These are phyloP conservation scores for Leccinum solheimii DNA, from an alignment of 1,284 basidiomycete genomes.

Conservation along the genomic window DNA sequence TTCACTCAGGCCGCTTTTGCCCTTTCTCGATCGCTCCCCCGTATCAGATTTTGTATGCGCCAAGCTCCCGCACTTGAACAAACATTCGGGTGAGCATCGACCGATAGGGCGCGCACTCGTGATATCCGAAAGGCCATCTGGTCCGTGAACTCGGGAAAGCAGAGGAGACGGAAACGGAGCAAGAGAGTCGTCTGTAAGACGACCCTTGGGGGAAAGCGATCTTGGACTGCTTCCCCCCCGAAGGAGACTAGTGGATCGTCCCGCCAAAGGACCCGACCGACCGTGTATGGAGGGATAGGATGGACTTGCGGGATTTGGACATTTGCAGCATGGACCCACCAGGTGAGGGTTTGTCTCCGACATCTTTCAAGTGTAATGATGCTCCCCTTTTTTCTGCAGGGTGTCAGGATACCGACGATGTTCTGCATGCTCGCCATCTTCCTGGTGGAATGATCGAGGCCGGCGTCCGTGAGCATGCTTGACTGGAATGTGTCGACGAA, in stretches of 20 bases:
- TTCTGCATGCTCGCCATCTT: slow-evolving; percentile 87
- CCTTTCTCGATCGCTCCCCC: slow-evolving; percentile 89
- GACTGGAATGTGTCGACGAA: not conserved
- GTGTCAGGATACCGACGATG: slow-evolving; percentile 63
- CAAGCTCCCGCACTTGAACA: slow-evolving; percentile 85
- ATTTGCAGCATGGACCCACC: slow-evolving; percentile 99
- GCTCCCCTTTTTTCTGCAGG: slow-evolving; percentile 43
- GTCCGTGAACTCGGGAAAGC: slow-evolving; percentile 90
- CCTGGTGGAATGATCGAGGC: slow-evolving; percentile 97
- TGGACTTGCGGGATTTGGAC: slow-evolving; percentile 84
- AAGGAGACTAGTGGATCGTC: slow-evolving; percentile 94
- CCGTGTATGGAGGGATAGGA: slow-evolving; percentile 80
- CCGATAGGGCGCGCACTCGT: slow-evolving; percentile 82
- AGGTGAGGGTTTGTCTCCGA: slow-evolving; percentile 42
- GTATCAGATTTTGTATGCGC: slow-evolving; percentile 92
- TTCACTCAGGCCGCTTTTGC: slow-evolving; percentile 82
- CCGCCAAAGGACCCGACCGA: slow-evolving; percentile 66
- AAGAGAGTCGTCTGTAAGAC: slow-evolving; percentile 92
- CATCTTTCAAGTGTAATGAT: not conserved
- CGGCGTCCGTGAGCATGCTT: slow-evolving; percentile 83
- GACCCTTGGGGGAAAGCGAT: slow-evolving; percentile 95
- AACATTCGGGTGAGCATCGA: slow-evolving; percentile 80
- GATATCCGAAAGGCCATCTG: slow-evolving; percentile 98
- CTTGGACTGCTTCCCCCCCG: slow-evolving; percentile 84
- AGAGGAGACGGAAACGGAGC: slow-evolving; percentile 95